These are phyloP conservation scores for Castanospermum australe DNA, from an alignment of 306 rosid genomes.

Conservation along the genomic window DNA sequence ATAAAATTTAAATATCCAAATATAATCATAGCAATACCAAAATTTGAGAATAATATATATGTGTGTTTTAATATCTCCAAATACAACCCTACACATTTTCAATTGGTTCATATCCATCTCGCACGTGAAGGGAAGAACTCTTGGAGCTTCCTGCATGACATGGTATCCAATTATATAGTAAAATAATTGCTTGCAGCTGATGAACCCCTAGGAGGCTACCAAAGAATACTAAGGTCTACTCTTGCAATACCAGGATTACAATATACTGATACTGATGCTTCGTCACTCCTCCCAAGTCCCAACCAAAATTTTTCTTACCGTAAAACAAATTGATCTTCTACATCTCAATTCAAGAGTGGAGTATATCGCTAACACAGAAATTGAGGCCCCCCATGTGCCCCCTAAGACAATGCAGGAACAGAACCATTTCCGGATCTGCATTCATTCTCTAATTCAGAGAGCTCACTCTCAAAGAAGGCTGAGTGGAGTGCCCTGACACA, in stretches of 20 bases:
- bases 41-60: no score
- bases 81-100: background rate
- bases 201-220: background rate
- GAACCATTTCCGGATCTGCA: slow-evolving; percentile 47
- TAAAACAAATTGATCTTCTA: background rate
- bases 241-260: background rate
- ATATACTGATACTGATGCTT: background rate
- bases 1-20: no score
- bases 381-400: background rate
- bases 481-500: slow-evolving; percentile 84
- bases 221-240: background rate
- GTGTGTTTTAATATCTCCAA: no score
- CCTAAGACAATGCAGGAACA: slow-evolving; percentile 28
- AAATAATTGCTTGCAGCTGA: background rate
- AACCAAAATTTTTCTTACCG: background rate
- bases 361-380: background rate
- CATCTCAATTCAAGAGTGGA: background rate
- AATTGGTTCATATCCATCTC: background rate
- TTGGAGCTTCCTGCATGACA: background rate
- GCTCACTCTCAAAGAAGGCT: slow-evolving; percentile 61
- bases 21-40: no score
- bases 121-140: background rate
- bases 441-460: slow-evolving; percentile 35
- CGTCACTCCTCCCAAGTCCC: background rate
- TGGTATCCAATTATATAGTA: background rate